Percentiles rank a stretch among this genome's conserved stretches.
phyloP scores from a whole-genome alignment of 805 yeast species.

The Candida pseudoglaebosa region DNA sequence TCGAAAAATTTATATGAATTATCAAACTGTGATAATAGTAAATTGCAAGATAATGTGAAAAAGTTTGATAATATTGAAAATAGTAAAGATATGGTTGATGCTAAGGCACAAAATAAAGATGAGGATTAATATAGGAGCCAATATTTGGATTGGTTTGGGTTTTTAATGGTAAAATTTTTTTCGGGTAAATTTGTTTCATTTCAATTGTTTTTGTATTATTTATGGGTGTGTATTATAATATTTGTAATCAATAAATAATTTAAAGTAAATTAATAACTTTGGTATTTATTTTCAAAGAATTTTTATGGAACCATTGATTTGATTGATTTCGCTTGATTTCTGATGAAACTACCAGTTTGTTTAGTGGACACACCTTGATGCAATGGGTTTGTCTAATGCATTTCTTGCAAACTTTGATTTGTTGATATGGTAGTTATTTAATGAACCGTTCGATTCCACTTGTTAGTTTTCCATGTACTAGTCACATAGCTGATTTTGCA shows the following conservation, averaged over 20 bases:
- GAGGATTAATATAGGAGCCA: background rate
- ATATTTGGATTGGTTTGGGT: background rate
- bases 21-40: background rate
- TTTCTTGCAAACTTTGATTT: too few relatives aligned
- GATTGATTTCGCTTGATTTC: background rate
- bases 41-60: background rate
- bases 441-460: too few relatives aligned
- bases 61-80: background rate
- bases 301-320: too few relatives aligned
- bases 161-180: background rate
- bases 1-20: slow-evolving; percentile 10
- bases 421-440: too few relatives aligned
- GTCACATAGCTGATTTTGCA: too few relatives aligned
- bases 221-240: slow-evolving; percentile 1
- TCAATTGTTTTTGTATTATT: slow-evolving; percentile 1
- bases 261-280: too few relatives aligned
- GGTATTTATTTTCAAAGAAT: too few relatives aligned
- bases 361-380: too few relatives aligned
- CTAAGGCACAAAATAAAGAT: background rate
- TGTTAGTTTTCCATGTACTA: too few relatives aligned
- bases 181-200: background rate
- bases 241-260: too few relatives aligned
- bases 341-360: too few relatives aligned
- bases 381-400: too few relatives aligned
- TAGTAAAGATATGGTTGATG: background rate